Evolutionary conservation across 2,329 filamentous ascomycete species (phyloP).

Genomic region (Knufia petricola): DNA sequence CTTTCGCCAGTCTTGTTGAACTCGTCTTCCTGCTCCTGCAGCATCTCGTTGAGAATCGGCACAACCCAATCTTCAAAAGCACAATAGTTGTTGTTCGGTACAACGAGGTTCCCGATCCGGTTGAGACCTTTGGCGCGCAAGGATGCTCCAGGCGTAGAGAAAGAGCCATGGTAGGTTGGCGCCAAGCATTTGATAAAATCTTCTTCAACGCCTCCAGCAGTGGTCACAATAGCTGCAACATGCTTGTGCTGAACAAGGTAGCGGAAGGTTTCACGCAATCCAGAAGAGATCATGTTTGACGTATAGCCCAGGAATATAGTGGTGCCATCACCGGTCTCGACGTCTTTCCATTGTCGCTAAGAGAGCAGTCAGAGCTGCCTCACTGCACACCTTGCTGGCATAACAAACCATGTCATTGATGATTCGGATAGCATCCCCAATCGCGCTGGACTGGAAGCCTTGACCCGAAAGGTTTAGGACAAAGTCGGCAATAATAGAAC

Average conservation of each 20-base stretch:
- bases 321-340: slow-evolving; percentile 66
- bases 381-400: background rate
- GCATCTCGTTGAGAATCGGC: slow-evolving; percentile 87
- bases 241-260: slow-evolving; percentile 90
- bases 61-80: slow-evolving; percentile 96
- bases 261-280: slow-evolving; percentile 79
- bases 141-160: slow-evolving; percentile 64
- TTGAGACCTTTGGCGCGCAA: slow-evolving; percentile 83
- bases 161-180: slow-evolving; percentile 84
- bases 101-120: slow-evolving; percentile 88
- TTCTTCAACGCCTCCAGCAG: slow-evolving; percentile 90
- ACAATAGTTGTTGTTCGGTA: slow-evolving; percentile 96
- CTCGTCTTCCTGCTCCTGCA: slow-evolving; percentile 81
- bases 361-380: slow-evolving; percentile 24
- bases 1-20: slow-evolving; percentile 56
- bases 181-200: slow-evolving; percentile 98
- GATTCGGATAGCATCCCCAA: slow-evolving; percentile 79
- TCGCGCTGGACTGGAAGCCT: slow-evolving; percentile 72
- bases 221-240: slow-evolving; percentile 87
- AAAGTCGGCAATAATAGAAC: slow-evolving; percentile 78
- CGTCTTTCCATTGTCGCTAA: slow-evolving; percentile 68
- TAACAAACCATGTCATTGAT: slow-evolving; percentile 81
- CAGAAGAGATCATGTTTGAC: slow-evolving; percentile 93
- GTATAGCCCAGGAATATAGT: slow-evolving; percentile 98
- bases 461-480: slow-evolving; percentile 73